Base-by-base conservation (phyloP, 495 filamentous ascomycete genomes). In the Penicillium coprophilum region DNA sequence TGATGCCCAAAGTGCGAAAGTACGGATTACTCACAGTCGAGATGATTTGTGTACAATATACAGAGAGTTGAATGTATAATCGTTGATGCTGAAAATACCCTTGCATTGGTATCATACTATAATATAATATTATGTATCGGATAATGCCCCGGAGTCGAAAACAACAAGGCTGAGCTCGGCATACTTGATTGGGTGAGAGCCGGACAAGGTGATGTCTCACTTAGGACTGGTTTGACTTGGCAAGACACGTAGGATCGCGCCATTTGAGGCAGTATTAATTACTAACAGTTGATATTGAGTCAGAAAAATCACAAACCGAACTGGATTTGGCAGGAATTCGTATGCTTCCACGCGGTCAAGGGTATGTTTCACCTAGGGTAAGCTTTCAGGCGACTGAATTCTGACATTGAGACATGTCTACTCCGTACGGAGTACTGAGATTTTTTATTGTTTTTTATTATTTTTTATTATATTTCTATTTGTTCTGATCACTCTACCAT, bases 301-400 rank as follows among this genome's bases (percentile, higher is more conserved):
- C 32, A 34, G 32, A 34, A 9, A 39, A n/a, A 17, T n/a, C 47
- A 17, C 6, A 13, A 38, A 9, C 20, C 10, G 10, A 17, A 54
- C 43, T 54, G 40, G 45, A 38, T n/a, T 44, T 6, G 28, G 38
- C 30, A 12, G 20, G 51, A 53, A 51, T 52, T 58, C 64, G 61
- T 66, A 59, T 36, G 55, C 58, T 46, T 58, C 61, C 55, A 59
- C 60, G 61, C 63, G 58, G 58, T 60, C 64, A 8, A 45, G 31
- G 17, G 30, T 43, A 20, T 40, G 12, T 21, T 11, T 30, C 13
- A 19, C 15, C 34, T 47, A 47, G 15, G 34, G 48, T 51, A 38
- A 38, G 30, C 31, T 23, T 34, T 4, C 13, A 41, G 17, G 36
- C 27, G 23, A n/a, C 19, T 20, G 23, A 28, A 48, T 31, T 6